phyloP scores from a whole-genome alignment of 1,139 yeast species.

The Kodamaea sp. region DNA sequence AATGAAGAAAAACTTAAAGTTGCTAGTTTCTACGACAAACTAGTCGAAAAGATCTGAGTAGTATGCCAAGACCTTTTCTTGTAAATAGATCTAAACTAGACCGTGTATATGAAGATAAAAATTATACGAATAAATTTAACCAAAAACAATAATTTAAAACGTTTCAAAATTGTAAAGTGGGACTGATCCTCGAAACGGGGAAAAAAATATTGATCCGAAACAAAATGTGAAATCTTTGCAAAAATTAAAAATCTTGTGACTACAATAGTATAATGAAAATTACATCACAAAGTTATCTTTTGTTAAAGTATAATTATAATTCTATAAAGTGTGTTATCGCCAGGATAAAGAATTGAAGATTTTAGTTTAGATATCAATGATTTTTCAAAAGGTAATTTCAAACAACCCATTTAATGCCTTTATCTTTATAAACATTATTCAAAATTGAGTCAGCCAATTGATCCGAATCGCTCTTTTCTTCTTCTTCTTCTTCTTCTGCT shows the following conservation, averaged over 20 bases:
- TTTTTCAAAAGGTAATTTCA: conserved; percentile 4
- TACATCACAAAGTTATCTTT: too few relatives aligned
- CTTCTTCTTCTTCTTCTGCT: not conserved
- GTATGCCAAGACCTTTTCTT: conserved; percentile 1
- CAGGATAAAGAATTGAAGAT: conserved; percentile 1
- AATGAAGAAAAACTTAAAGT: conserved; percentile 18
- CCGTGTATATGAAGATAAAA: too few relatives aligned
- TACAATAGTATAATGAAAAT: not conserved
- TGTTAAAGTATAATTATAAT: not conserved
- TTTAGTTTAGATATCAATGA: not conserved
- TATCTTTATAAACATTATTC: conserved; percentile 15
- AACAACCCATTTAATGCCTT: conserved; percentile 19
- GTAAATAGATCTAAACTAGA: not conserved
- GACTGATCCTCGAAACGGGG: too few relatives aligned
- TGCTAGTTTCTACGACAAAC: conserved; percentile 7
- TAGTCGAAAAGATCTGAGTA: conserved; percentile 3
- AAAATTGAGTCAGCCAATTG: conserved; percentile 19
- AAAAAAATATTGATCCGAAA: too few relatives aligned
- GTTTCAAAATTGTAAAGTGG: too few relatives aligned
- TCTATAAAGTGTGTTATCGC: not conserved
- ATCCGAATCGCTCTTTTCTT: conserved; percentile 15
- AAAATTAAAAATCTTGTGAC: too few relatives aligned
- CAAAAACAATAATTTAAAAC: too few relatives aligned
- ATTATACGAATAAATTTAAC: too few relatives aligned
- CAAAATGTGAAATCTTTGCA: too few relatives aligned